Base-by-base conservation (phyloP, 169 alveolate species). In the Cryptosporidium sp. region DNA sequence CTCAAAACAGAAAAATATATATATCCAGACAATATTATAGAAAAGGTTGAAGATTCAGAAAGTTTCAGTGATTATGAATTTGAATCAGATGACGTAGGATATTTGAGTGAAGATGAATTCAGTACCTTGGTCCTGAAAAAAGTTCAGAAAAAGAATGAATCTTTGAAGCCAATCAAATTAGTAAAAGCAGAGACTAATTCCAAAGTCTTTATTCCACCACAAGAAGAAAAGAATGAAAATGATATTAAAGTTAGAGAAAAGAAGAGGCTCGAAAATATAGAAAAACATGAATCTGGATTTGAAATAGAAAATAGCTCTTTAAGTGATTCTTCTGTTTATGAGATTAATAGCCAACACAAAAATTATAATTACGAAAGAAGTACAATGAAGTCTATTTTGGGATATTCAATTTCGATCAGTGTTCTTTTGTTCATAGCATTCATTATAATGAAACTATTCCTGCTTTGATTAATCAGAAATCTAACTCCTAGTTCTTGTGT, bases 351-450 rank as follows among this genome's bases (percentile, higher is more conserved):
- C 8, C n/a, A 73, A 26, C 23, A 26, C 6, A 73, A 73, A 31
- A 33, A 39, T 55, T n/a, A 55, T 59, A 52, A 52, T 73, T 41
- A 41, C 48, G 86, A 73, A 73, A 73, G n/a, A 73, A 73, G 31
- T 31, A 73, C 68, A 59, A 70, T 70, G 26, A 73, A 73, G 51
- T 73, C 71, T 14, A 55, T 73, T 6, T 21, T 73, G 52, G 86
- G 86, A 7, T 73, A 73, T 26, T 73, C 86, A 18, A 73, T 73
- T 10, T 37, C 55, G 23, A 55, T 31, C 35, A 43, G 62, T 23
- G 45, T 58, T 2, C 6, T 33, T 58, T 18, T 73, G 23, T 73
- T 73, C 51, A 55, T 45, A 51, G 31, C 55, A 10, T 73, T 73
- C 71, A 55, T 73, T 33, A 23, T 73, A 7, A 73, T 58, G 50